Conservation (phyloP, 2,329 filamentous ascomycete genomes). For the Penicillium occitanis region DNA sequence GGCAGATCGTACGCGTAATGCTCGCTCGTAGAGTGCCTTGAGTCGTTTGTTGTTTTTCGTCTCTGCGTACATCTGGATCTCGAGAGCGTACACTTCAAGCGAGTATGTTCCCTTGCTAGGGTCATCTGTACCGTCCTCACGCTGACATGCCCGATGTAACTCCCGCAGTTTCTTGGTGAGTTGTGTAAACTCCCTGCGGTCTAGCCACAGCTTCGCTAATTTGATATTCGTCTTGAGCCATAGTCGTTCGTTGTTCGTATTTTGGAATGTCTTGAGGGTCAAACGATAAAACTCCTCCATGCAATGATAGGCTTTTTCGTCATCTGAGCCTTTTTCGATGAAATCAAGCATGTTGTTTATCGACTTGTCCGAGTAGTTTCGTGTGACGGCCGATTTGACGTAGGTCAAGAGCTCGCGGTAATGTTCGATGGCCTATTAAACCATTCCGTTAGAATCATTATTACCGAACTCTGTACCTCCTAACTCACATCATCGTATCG, state of each 20-base stretch:
- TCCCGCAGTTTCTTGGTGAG: slow-evolving; percentile 82
- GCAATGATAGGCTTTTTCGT: slow-evolving; percentile 69
- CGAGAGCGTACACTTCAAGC: slow-evolving; percentile 90
- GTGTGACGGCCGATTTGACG: slow-evolving; percentile 92
- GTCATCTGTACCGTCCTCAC: slow-evolving; percentile 76
- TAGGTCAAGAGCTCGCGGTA: slow-evolving; percentile 95
- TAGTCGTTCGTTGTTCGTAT: slow-evolving; percentile 92
- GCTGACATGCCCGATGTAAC: slow-evolving; percentile 84
- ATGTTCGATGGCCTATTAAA: slow-evolving; percentile 75
- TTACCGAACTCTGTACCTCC: not conserved
- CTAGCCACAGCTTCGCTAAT: slow-evolving; percentile 84
- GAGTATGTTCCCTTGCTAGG: slow-evolving; percentile 95
- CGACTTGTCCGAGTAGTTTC: slow-evolving; percentile 98
- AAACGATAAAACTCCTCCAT: slow-evolving; percentile 96
- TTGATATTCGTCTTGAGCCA: slow-evolving; percentile 99
- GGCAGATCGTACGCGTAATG: slow-evolving; percentile 89
- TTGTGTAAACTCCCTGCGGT: slow-evolving; percentile 81
- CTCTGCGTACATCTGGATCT: slow-evolving; percentile 98
- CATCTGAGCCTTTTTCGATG: slow-evolving; percentile 85
- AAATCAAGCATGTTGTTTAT: slow-evolving; percentile 99
- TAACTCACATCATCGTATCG: slow-evolving; percentile 71
- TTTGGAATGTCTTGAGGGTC: slow-evolving; percentile 92
- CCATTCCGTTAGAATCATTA: slow-evolving; percentile 17
- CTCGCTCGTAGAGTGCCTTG: slow-evolving; percentile 87
- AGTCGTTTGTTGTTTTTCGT: slow-evolving; percentile 97